phyloP scores from a whole-genome alignment of 345 rosid genomes.

The Jatropha curcas region DNA sequence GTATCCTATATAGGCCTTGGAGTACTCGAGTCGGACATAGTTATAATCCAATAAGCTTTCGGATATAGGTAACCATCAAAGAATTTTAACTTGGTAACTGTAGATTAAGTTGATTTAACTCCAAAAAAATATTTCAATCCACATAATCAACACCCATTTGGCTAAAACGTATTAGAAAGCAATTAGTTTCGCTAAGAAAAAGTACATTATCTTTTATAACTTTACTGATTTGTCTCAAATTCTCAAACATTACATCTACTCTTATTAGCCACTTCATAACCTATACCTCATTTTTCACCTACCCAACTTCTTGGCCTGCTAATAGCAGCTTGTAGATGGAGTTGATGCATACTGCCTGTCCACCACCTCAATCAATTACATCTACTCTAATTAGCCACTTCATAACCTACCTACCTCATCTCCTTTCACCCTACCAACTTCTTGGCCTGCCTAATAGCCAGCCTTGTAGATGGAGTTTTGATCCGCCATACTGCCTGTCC shows the following conservation, averaged over 20 bases:
- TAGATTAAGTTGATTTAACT: no score
- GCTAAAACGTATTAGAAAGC: neutral
- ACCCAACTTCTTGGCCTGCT: constrained; percentile 1
- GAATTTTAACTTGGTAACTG: no score
- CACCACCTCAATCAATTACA: constrained; percentile 24
- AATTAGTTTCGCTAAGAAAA: neutral
- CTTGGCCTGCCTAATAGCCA: constrained; percentile 1
- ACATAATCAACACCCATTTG: neutral
- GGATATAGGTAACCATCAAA: no score
- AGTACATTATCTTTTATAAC: neutral
- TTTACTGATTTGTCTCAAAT: neutral
- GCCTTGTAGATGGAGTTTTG: constrained; percentile 17
- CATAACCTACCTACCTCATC: neutral
- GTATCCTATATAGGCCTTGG: no score
- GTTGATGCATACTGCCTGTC: constrained; percentile 26
- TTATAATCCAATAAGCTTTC: no score
- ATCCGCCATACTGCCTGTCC: constrained; percentile 23
- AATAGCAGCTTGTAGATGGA: constrained; percentile 16
- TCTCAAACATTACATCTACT: neutral
- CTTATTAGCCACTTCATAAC: neutral
- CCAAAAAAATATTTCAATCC: no score
- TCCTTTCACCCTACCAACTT: constrained; percentile 1
- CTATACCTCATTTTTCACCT: neutral
- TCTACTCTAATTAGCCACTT: neutral
- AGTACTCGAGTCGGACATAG: no score